These are phyloP conservation scores for Corylus americana DNA, from an alignment of 306 rosid species.

Conservation along the genomic window DNA sequence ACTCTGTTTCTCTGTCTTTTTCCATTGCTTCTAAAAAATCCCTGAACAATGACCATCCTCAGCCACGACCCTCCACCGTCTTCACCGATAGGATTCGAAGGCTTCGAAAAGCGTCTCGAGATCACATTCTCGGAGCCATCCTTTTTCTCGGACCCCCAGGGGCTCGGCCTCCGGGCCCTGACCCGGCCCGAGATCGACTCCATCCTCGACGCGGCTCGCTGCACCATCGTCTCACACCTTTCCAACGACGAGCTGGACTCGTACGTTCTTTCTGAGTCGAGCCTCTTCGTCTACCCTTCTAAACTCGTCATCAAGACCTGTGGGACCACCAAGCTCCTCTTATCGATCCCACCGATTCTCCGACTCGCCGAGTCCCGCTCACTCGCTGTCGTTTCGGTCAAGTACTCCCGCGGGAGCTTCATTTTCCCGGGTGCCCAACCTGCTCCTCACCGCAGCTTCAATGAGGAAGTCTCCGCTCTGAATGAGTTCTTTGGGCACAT, in stretches of 20 bases:
- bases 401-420: conserved; percentile 61
- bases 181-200: conserved; percentile 47
- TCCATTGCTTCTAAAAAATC: background rate
- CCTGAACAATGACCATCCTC: conserved; percentile 12
- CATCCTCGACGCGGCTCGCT: conserved; percentile 53
- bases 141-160: conserved; percentile 39
- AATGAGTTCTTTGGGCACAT: conserved; percentile 42
- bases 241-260: conserved; percentile 56
- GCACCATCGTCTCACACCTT: conserved; percentile 55
- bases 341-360: conserved; percentile 44
- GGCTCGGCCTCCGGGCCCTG: conserved; percentile 50
- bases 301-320: conserved; percentile 62
- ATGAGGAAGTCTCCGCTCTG: conserved; percentile 44
- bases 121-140: conserved; percentile 41
- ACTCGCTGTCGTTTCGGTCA: conserved; percentile 41
- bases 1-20: too few relatives aligned
- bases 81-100: conserved; percentile 63
- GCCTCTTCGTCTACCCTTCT: conserved; percentile 50
- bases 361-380: conserved; percentile 39
- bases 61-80: conserved; percentile 11
- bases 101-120: conserved; percentile 64
- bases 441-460: conserved; percentile 56
- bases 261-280: conserved; percentile 68
- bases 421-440: conserved; percentile 55
- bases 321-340: conserved; percentile 58